Base-by-base conservation (phyloP, 1,284 basidiomycete genomes). In the Fomitopsis betulina region DNA sequence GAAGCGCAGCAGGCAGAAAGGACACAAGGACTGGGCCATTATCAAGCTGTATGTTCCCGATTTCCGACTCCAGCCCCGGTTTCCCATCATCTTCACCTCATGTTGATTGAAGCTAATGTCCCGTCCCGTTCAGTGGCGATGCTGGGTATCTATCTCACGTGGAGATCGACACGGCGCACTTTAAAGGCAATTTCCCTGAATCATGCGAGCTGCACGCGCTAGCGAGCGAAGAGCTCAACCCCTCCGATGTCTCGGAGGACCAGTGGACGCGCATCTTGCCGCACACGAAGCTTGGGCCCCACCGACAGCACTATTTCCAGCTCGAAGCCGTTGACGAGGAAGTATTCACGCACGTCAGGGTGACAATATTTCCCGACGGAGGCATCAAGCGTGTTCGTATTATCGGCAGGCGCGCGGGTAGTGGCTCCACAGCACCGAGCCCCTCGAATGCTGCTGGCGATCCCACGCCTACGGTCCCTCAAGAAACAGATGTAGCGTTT, bases 121-220 rank as follows among this genome's bases (percentile, higher is more conserved):
- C 43, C 75, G 85, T 15, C 52, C 35, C 39, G 50, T 15, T 17
- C 47, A 70, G 70, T 9, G 69, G 70, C 49, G 63, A 64, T 52
- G 60, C 65, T 42, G 93, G 94, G 9, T 77, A 80, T 61, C 79
- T 98, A 17, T 83, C 88, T 55, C 83, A 89, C 60, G 84, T 87
- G 32, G 94, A 97, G 71, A 87, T 99, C 59, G 96, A 99, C 73
- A 98, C 96, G 0, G 87, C 90, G 2, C 91, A 96, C 77, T 98
- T 98, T 76, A 93, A 93, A 67, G 96, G 96, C 53, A 99, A 99
- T 73, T 99, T 94, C 69, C 95, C 95, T 8, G 90, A 95, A 62
- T 91, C 89, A 61, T 92, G 88, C 70, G 91, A 94, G 68, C 71
- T 97, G 25, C 87, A 93, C 70, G 94, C 85, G 7, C 76, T 85